Base-by-base conservation (phyloP, 106 monocot species). In the Acanthochlamys bracteata region DNA sequence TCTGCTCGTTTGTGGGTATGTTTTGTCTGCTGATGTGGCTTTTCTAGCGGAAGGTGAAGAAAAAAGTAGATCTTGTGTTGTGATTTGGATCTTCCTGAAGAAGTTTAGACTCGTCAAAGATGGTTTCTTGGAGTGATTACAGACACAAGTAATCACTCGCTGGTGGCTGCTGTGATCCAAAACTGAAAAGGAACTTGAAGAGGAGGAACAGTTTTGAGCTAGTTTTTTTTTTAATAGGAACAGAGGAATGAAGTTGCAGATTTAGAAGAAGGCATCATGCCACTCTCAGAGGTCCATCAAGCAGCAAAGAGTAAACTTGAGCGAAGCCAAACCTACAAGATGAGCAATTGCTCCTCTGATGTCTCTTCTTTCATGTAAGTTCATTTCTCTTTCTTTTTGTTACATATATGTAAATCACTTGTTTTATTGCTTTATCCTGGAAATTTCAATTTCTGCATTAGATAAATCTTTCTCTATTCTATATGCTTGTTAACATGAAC, bases 331-430 rank as follows among this genome's bases (percentile, higher is more conserved):
- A 4, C 49, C 10, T 4, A 12, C 12, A 72, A 64, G 64, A 57
- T 72, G 54, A 20, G 64, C 43, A 66, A 55, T 66, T 54, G 16
- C 53, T 40, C 27, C 27, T 39, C 66, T 24, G 66, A 66, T 54
- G 47, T n/a, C 0, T 63, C 72, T 57, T 73, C 78, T 10, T 78
- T 58, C 62, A 73, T 78, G 78, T 78, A 63, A 78, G 72, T 61
- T 13, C 12, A 49, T 1, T 49, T 16, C 7, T 3, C 52, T 47
- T 4, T 19, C 16, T 58, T 15, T 20, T 1, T 55, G 20, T 22
- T 55, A 19, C 1, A 51, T 51, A 51, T 51, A 51, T 51, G 51
- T 19, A 15, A 19, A 13, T 19, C 10, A 8, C n/a, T 51, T 8
- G 8, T 46, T 14, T 46, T 14, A 46, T 8, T 46, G 45, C 45